Evolutionary conservation across 176 grass and related monocot species (phyloP).

Genomic region (Poa annua): DNA sequence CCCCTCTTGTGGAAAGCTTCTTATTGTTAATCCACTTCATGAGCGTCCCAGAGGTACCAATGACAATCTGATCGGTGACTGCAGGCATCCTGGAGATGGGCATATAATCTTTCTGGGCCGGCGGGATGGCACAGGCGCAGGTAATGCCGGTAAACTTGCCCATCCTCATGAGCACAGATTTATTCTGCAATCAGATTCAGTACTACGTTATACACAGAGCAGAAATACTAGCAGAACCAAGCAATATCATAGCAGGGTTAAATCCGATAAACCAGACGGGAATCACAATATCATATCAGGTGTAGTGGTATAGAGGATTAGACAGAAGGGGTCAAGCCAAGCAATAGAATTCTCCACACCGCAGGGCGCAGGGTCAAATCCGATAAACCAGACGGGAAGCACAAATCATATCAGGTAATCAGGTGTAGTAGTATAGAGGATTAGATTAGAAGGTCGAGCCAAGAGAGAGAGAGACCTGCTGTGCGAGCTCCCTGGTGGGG

Average conservation of each 20-base stretch:
- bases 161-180: slow-evolving; percentile 81
- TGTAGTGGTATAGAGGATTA: neutral
- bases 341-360: too few species aligned
- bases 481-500: slow-evolving; percentile 89
- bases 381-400: too few species aligned
- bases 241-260: neutral
- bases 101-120: slow-evolving; percentile 57
- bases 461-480: slow-evolving; percentile 63
- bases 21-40: slow-evolving; percentile 74
- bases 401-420: too few species aligned
- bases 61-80: slow-evolving; percentile 78
- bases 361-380: too few species aligned
- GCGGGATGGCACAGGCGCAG: slow-evolving; percentile 72
- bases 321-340: neutral
- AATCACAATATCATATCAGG: neutral
- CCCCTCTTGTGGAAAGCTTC: slow-evolving; percentile 63
- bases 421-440: neutral
- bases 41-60: slow-evolving; percentile 90
- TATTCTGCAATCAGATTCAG: slow-evolving; percentile 64
- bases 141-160: slow-evolving; percentile 82
- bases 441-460: too few species aligned
- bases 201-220: neutral
- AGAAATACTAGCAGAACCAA: neutral
- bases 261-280: neutral
- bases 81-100: slow-evolving; percentile 52